A percentile compares a stretch with the other conserved stretches of the same genome.
These are phyloP conservation scores for Jimgerdemannia lactiflua DNA, from an alignment of 192 early-diverging fungal genomes.

Conservation along the genomic window DNA sequence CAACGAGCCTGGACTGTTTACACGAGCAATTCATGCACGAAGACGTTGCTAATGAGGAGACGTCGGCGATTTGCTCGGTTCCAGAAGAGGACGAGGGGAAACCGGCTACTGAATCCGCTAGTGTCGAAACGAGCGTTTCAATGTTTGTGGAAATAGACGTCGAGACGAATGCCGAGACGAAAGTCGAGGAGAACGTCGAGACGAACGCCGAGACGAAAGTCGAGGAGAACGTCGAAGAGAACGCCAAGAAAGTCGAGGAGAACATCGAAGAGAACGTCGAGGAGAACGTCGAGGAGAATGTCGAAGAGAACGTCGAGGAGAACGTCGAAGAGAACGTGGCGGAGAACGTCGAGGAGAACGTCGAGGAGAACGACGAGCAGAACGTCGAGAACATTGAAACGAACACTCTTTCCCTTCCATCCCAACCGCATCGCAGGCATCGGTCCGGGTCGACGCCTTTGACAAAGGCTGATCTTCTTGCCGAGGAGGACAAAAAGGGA, in stretches of 20 bases:
- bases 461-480: background rate
- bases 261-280: too few species aligned
- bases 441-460: background rate
- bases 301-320: background rate
- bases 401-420: background rate
- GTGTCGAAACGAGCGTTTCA: background rate
- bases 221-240: background rate
- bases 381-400: background rate
- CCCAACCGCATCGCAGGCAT: background rate
- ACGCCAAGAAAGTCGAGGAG: too few species aligned
- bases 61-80: background rate
- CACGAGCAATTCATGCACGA: conserved; percentile 15
- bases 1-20: conserved; percentile 22
- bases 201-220: background rate
- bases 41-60: background rate
- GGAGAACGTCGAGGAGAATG: background rate
- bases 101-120: background rate
- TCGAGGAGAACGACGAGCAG: background rate
- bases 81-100: background rate
- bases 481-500: background rate
- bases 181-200: background rate
- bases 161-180: background rate
- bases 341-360: background rate
- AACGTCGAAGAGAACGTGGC: background rate
- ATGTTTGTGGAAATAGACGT: background rate